Evolutionary conservation across 2,329 filamentous ascomycete species (phyloP).

Genomic region (Blumeria graminis): DNA sequence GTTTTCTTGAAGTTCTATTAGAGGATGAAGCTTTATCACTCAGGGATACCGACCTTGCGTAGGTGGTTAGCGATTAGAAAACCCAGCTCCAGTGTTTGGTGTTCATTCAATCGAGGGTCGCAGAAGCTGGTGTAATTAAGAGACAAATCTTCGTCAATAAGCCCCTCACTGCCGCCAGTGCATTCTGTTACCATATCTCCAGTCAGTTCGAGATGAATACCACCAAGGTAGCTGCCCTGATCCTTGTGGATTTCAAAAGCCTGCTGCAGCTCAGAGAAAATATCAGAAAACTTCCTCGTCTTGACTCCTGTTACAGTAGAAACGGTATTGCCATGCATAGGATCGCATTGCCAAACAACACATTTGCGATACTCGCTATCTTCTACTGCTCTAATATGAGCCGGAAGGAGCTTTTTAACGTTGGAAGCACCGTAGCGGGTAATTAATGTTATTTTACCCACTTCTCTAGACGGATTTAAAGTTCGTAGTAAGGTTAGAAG

Average conservation of each 20-base stretch:
- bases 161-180: conserved; percentile 63
- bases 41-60: conserved; percentile 1
- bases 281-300: conserved; percentile 74
- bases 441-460: conserved; percentile 88
- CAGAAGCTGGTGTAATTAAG: conserved; percentile 92
- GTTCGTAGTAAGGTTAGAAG: conserved; percentile 58
- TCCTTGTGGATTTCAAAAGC: conserved; percentile 68
- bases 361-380: conserved; percentile 38
- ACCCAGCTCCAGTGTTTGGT: conserved; percentile 84
- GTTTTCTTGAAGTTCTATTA: too few species aligned
- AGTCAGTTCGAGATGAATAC: conserved; percentile 84
- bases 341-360: conserved; percentile 95
- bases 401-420: conserved; percentile 51
- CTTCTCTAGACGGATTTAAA: conserved; percentile 59
- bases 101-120: conserved; percentile 87
- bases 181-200: conserved; percentile 95
- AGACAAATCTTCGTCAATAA: conserved; percentile 70
- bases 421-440: conserved; percentile 73
- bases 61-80: conserved; percentile 70
- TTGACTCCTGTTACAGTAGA: conserved; percentile 60
- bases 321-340: conserved; percentile 76
- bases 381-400: conserved; percentile 75
- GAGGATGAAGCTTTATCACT: too few species aligned
- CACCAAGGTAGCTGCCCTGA: conserved; percentile 67
- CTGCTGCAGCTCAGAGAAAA: conserved; percentile 65